A percentile compares a stretch with the other conserved stretches of the same genome.
phyloP scores from a whole-genome alignment of 2,329 filamentous ascomycete species.

The Sphaerostilbella broomeana region DNA sequence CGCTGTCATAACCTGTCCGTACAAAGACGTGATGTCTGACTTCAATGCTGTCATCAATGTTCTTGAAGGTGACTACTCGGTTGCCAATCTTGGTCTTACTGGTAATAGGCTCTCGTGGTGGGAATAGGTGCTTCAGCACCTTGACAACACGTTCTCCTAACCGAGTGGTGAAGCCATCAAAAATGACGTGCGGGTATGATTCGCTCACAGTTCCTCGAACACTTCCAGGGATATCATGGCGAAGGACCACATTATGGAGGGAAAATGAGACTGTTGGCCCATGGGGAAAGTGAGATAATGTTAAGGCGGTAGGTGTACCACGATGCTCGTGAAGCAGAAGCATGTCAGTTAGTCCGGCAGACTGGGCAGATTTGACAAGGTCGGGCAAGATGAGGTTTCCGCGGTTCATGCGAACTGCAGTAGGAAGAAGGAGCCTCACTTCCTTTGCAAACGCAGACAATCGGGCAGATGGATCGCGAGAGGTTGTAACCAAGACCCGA shows the following conservation, averaged over 20 bases:
- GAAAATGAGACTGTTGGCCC: slow-evolving; percentile 76
- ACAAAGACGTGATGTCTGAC: slow-evolving; percentile 82
- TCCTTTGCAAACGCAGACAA: slow-evolving; percentile 91
- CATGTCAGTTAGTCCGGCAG: slow-evolving; percentile 75
- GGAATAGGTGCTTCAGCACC: slow-evolving; percentile 89
- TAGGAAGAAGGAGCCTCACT: slow-evolving; percentile 75
- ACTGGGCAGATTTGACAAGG: slow-evolving; percentile 73
- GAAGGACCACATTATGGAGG: slow-evolving; percentile 84
- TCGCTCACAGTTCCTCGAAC: slow-evolving; percentile 85
- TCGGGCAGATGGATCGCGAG: slow-evolving; percentile 76
- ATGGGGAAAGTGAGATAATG: slow-evolving; percentile 79
- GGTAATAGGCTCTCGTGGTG: slow-evolving; percentile 72
- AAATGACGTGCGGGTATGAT: slow-evolving; percentile 88
- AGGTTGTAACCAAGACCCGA: slow-evolving; percentile 83
- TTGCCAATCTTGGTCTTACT: slow-evolving; percentile 71
- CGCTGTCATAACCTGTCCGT: slow-evolving; percentile 80
- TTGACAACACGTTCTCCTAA: slow-evolving; percentile 80
- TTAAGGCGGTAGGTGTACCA: slow-evolving; percentile 84
- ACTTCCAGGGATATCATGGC: slow-evolving; percentile 86
- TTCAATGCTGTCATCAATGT: slow-evolving; percentile 89
- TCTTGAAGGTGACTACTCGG: slow-evolving; percentile 88
- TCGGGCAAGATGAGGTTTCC: slow-evolving; percentile 85
- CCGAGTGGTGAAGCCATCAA: slow-evolving; percentile 82
- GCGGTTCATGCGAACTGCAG: slow-evolving; percentile 80
- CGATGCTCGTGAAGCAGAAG: slow-evolving; percentile 87